Base-by-base conservation (phyloP, 306 rosid species). In the Trifolium subterraneum region DNA sequence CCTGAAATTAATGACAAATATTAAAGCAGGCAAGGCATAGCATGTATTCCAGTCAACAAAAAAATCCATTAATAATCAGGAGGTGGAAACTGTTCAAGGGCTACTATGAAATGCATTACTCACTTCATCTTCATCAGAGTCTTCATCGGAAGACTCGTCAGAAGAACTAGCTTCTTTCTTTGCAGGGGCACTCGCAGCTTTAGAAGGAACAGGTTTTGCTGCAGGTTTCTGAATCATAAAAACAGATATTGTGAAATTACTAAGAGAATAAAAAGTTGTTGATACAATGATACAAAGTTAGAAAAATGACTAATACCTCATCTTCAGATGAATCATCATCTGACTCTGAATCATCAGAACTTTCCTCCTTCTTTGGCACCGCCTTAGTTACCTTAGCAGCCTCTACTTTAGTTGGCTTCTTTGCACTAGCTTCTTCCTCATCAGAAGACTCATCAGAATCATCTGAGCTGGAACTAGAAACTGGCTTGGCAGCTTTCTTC, bases 51-150 rank as follows among this genome's bases (percentile, higher is more conserved):
- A 62, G 3, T 7, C 10, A 55, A 38, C 2, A 9, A 8, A 2
- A 13, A 15, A 2, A 39, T 1, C 16, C 29, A 23, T 51, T 39
- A 75, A 20, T 1, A 47, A 7, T 7, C 4, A 13, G 10, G 3
- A 50, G 48, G 7, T 6, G 25, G 2, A 14, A 2, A 5, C 9
- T 20, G 4, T 54, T 20, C 7, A 13, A 20, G 22, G 8, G 14
- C 14, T 54, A 2, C 1, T 0, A 27, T n/a, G 25, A 20, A 25
- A 63, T 13, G n/a, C 6, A 31, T 20, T 18, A 72, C 90, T 82
- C 75, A 88, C 92, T 19, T 85, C 85, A 11, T 72, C 85, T 29
- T 81, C 84, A 8, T 41, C 86, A 11, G 92, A 81, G 25, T 69
- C 76, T 0, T 70, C 80, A 29, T 76, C 84, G 1, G 81, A 29